A percentile compares a stretch with the other conserved stretches of the same genome.
Conservation (phyloP, 768 basidiomycete species). For the Russula olivacea region DNA sequence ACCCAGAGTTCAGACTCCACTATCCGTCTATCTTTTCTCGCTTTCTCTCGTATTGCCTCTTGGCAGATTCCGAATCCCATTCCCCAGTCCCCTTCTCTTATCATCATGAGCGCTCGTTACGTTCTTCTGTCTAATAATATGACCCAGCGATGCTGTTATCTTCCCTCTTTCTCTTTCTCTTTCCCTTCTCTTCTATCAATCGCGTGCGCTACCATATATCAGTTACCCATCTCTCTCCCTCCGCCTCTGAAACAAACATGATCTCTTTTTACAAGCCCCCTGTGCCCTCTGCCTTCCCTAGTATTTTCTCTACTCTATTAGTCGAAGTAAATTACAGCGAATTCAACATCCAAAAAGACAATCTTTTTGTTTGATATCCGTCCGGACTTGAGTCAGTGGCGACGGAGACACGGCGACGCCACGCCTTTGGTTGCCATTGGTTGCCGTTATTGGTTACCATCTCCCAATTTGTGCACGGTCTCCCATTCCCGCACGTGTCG, state of each 20-base stretch:
- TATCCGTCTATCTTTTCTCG: neutral
- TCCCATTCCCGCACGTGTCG: too few relatives aligned
- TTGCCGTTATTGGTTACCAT: too few relatives aligned
- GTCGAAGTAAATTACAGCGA: too few relatives aligned
- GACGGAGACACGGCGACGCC: too few relatives aligned
- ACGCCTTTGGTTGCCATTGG: too few relatives aligned
- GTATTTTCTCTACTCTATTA: too few relatives aligned
- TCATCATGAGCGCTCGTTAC: neutral
- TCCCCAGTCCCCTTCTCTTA: neutral
- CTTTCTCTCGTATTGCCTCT: neutral
- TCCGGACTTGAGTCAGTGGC: too few relatives aligned
- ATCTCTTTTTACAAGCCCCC: too few relatives aligned
- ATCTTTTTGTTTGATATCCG: too few relatives aligned
- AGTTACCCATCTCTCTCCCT: neutral
- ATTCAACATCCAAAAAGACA: too few relatives aligned
- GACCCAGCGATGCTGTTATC: conserved; percentile 3
- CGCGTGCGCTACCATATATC: neutral
- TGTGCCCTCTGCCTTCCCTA: too few relatives aligned
- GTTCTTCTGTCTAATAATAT: neutral
- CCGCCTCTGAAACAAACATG: neutral
- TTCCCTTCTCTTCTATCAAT: neutral
- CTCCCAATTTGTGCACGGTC: too few relatives aligned
- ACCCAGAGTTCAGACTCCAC: neutral
- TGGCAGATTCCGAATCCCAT: neutral
- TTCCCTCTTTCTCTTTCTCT: neutral